Evolutionary conservation across 2,329 filamentous ascomycete genomes (phyloP).

Genomic region (Bertia moriformis): DNA sequence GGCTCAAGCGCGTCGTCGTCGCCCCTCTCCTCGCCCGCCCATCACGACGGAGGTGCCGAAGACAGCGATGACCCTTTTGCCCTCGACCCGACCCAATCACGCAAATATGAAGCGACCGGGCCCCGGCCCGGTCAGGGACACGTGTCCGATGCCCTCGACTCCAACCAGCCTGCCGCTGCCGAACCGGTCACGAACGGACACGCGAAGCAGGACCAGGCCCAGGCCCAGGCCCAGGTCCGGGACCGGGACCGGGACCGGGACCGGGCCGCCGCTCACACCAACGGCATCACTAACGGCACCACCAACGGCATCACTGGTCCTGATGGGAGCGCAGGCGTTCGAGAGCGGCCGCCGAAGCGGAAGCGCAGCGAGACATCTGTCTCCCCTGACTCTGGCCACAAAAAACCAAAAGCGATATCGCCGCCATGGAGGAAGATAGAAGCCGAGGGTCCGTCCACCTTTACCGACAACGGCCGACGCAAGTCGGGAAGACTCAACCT

Average conservation of each 20-base stretch:
- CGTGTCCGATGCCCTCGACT: neutral
- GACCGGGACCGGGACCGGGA: conserved; percentile 18
- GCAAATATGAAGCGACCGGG: too few species aligned
- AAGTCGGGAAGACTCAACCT: conserved; percentile 52
- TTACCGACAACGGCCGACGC: conserved; percentile 58
- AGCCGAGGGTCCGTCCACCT: conserved; percentile 75
- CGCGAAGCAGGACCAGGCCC: neutral
- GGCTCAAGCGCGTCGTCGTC: conserved; percentile 5
- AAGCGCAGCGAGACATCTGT: conserved; percentile 21
- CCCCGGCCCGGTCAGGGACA: too few species aligned
- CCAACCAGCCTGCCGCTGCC: neutral
- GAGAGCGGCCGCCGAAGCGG: conserved; percentile 48
- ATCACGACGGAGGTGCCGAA: conserved; percentile 6
- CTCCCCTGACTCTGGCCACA: conserved; percentile 23
- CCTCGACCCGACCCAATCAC: too few species aligned
- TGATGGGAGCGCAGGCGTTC: conserved; percentile 30
- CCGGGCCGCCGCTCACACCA: conserved; percentile 21
- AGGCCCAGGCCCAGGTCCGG: neutral
- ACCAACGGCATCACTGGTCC: conserved; percentile 19
- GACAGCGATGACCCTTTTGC: conserved; percentile 5
- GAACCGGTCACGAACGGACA: neutral
- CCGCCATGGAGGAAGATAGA: conserved; percentile 85
- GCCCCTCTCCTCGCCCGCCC: conserved; percentile 6
- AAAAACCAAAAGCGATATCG: conserved; percentile 44
- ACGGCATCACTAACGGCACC: conserved; percentile 47